phyloP scores from a whole-genome alignment of 768 basidiomycete genomes.

The Rubroboletus pulcherrimus region DNA sequence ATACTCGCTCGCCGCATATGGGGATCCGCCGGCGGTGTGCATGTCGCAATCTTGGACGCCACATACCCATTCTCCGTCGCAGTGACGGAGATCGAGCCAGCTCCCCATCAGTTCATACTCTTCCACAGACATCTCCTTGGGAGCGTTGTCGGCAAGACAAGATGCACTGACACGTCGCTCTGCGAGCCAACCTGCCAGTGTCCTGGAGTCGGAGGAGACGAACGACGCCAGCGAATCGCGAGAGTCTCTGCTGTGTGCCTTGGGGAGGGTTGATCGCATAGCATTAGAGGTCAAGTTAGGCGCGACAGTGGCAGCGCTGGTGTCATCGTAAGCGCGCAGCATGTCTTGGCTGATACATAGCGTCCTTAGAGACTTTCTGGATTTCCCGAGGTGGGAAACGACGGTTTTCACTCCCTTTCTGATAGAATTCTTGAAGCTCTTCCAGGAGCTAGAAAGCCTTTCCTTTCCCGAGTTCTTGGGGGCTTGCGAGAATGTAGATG shows the following conservation, averaged over 20 bases:
- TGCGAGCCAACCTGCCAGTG: constrained; percentile 37
- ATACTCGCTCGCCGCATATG: constrained; percentile 22
- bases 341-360: constrained; percentile 8
- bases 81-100: constrained; percentile 35
- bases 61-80: constrained; percentile 26
- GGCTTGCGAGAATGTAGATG: constrained; percentile 17
- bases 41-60: constrained; percentile 27
- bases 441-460: constrained; percentile 26
- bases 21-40: constrained; percentile 35
- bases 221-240: constrained; percentile 28
- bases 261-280: constrained; percentile 1
- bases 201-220: constrained; percentile 33
- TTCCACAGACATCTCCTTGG: constrained; percentile 38
- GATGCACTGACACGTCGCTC: constrained; percentile 33
- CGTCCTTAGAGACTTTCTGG: constrained; percentile 13
- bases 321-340: constrained; percentile 7
- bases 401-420: constrained; percentile 23
- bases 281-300: neutral
- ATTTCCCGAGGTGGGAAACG: constrained; percentile 15
- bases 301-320: neutral
- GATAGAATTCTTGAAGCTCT: constrained; percentile 32
- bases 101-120: constrained; percentile 49
- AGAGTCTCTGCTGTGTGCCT: constrained; percentile 12
- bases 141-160: constrained; percentile 25
- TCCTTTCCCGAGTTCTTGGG: constrained; percentile 19